Percentiles rank a stretch among this genome's conserved stretches.
These are phyloP conservation scores for Ilyonectria sp. DNA, from an alignment of 2,329 filamentous ascomycete genomes.

Conservation along the genomic window DNA sequence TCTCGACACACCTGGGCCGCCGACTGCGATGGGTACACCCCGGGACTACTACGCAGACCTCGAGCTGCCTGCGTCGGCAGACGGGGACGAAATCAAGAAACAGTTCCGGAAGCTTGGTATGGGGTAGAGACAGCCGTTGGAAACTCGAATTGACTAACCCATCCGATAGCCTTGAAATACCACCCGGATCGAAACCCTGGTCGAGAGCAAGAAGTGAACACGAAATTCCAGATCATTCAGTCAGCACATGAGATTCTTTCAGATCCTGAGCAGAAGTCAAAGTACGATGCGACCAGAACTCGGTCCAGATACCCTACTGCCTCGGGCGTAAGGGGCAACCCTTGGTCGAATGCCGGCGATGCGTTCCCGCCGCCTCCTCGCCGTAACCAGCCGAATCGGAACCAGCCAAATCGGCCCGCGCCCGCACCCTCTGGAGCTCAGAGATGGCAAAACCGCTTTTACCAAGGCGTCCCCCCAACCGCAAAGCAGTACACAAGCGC, in stretches of 20 bases:
- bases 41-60: conserved; percentile 91
- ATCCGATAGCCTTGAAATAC: conserved; percentile 78
- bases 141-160: conserved; percentile 43
- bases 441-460: conserved; percentile 61
- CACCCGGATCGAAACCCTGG: conserved; percentile 93
- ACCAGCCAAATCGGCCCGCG: conserved; percentile 31
- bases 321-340: conserved; percentile 71
- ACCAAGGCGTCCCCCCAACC: conserved; percentile 59
- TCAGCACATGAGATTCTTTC: conserved; percentile 83
- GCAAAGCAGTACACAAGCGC: conserved; percentile 56
- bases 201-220: conserved; percentile 82
- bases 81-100: conserved; percentile 84
- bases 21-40: conserved; percentile 57
- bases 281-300: conserved; percentile 66
- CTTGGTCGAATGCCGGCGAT: conserved; percentile 66
- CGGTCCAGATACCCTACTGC: conserved; percentile 61
- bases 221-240: conserved; percentile 89
- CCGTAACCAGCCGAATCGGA: conserved; percentile 48
- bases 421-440: conserved; percentile 57
- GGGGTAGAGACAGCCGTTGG: conserved; percentile 33
- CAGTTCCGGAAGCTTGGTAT: conserved; percentile 87
- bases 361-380: conserved; percentile 67
- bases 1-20: conserved; percentile 26
- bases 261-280: conserved; percentile 65
- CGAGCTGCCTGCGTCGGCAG: conserved; percentile 77